These are phyloP conservation scores for Serendipita sp. DNA, from an alignment of 768 basidiomycete species.

Conservation along the genomic window DNA sequence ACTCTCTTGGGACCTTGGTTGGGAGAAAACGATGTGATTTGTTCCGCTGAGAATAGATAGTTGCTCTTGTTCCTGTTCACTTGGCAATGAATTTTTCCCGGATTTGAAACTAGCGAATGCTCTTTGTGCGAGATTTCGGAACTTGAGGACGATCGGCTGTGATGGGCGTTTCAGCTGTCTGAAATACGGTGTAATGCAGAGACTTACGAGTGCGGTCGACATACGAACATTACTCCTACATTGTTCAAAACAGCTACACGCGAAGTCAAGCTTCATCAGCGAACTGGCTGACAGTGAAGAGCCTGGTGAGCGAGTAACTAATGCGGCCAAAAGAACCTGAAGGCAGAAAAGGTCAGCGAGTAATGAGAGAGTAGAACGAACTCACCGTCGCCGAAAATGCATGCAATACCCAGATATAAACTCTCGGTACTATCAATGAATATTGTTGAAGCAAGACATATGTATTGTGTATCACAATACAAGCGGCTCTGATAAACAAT, in stretches of 20 bases:
- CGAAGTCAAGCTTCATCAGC: slow-evolving; percentile 39
- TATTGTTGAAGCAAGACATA: slow-evolving; percentile 29
- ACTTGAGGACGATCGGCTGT: neutral
- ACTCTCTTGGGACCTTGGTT: neutral
- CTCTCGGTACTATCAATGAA: slow-evolving; percentile 41
- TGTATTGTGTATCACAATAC: neutral
- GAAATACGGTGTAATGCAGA: neutral
- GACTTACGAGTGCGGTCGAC: neutral
- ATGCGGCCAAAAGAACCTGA: slow-evolving; percentile 28
- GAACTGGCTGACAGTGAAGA: slow-evolving; percentile 59
- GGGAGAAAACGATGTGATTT: neutral
- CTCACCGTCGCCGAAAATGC: slow-evolving; percentile 48
- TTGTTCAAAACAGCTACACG: neutral
- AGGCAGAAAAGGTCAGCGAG: neutral
- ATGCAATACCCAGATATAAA: slow-evolving; percentile 62
- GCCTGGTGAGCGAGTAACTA: slow-evolving; percentile 56
- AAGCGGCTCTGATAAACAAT: neutral
- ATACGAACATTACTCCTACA: neutral
- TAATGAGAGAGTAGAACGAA: neutral
- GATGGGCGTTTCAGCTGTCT: neutral
- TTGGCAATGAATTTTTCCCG: neutral
- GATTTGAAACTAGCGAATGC: neutral
- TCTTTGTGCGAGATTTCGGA: neutral
- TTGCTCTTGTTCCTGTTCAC: neutral
- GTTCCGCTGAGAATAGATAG: slow-evolving; percentile 1